Conservation (phyloP, 306 rosid genomes). For the Aeschynomene evenia region DNA sequence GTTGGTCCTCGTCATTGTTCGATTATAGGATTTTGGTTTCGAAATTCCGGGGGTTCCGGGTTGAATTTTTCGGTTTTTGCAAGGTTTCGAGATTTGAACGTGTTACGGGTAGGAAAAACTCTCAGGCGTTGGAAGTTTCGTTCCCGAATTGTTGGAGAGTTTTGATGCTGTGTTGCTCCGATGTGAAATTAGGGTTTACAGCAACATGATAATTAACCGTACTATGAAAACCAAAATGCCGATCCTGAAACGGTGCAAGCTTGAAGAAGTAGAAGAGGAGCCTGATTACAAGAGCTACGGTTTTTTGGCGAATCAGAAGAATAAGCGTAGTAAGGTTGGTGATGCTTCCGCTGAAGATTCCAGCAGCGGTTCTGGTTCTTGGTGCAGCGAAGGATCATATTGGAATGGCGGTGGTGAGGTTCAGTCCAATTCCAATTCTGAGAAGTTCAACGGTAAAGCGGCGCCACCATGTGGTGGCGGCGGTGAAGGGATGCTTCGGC, state of each 20-base stretch:
- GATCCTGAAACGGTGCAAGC: slow-evolving; percentile 74
- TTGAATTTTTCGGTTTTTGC: neutral
- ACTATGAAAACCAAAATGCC: slow-evolving; percentile 76
- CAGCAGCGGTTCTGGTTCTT: slow-evolving; percentile 61
- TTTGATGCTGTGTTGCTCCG: slow-evolving; percentile 9
- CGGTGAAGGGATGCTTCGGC: slow-evolving; percentile 14
- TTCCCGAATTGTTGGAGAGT: slow-evolving; percentile 19
- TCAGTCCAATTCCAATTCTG: slow-evolving; percentile 48
- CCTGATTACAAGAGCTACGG: slow-evolving; percentile 42
- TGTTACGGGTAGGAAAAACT: neutral
- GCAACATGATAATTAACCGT: slow-evolving; percentile 67
- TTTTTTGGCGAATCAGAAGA: slow-evolving; percentile 50
- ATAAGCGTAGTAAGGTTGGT: slow-evolving; percentile 50
- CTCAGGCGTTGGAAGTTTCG: slow-evolving; percentile 1
- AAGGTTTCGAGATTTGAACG: neutral
- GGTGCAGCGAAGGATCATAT: slow-evolving; percentile 55
- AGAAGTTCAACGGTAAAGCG: slow-evolving; percentile 25
- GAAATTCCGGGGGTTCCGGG: neutral
- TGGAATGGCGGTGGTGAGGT: slow-evolving; percentile 55
- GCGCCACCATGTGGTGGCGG: slow-evolving; percentile 23
- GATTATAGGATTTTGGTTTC: neutral
- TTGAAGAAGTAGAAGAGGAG: slow-evolving; percentile 30
- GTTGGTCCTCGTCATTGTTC: neutral
- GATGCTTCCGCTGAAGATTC: slow-evolving; percentile 60
- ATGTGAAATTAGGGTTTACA: slow-evolving; percentile 65